Evolutionary conservation across 2,329 filamentous ascomycete genomes (phyloP), one percentile per base, ranked within the genome.

Genomic region (Stagonosporopsis vannaccii): DNA sequence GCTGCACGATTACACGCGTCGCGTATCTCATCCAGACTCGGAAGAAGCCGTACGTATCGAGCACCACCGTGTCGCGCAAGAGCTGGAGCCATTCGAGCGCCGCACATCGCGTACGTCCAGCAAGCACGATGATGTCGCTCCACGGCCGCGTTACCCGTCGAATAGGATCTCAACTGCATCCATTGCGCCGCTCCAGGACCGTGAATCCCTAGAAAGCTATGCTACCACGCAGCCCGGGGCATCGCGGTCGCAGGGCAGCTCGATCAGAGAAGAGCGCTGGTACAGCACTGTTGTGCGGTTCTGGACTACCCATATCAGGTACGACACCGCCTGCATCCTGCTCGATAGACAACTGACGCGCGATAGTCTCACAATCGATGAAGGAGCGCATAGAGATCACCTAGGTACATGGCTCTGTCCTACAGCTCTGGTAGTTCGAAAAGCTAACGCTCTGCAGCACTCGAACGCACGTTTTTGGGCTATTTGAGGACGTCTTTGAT

Each of bases 391-490:
- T 61, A 76, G 84, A 70, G 84, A 87, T 66, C 83, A 86, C 72
- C 65, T 87, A 37, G 84, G 84, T 85, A 78, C 50, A 78, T 60
- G 3, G 8, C 35, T 6, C 25, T n/a, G 28, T 9, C 13, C 13
- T n/a, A 15, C 19, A 46, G 23, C 22, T 25, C 19, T 7, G 7
- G 47, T 26, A 51, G 50, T 13, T 42, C 22, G 61, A 33, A 33
- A 51, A n/a, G 9, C 28, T 51, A 44, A 65, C 55, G 41, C 26
- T 39, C 1, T 35, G 35, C 65, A 91, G 89, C 90, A 33, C 83
- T 91, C 51, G 89, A 92, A 75, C 81, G 89, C 53, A 92, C 89
- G 17, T 92, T 88, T 69, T 83, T 92, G 17, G 87, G 83, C 26
- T 92, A 91, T 72, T 81, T 91, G 26, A 84, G 89, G 19, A 92